These are phyloP conservation scores for Cercospora janseana DNA, from an alignment of 2,329 filamentous ascomycete genomes.

Conservation along the genomic window DNA sequence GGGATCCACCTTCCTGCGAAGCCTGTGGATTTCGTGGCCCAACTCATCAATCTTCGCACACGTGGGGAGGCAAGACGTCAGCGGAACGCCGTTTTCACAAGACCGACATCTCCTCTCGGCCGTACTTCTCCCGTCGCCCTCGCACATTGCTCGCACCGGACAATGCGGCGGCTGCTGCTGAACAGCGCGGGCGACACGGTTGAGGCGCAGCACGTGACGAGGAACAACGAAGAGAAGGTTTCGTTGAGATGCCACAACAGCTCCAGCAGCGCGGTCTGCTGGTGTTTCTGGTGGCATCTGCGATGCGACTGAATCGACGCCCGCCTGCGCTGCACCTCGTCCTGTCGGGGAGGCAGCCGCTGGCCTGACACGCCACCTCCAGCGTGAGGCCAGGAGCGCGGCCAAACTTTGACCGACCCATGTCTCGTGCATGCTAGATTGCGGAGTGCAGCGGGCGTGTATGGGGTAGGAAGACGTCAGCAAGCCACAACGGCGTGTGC, in stretches of 20 bases:
- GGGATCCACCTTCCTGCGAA: neutral
- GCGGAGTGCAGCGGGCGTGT: conserved; percentile 5
- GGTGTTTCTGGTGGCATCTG: neutral
- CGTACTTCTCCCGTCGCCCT: neutral
- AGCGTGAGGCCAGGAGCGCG: too few relatives aligned
- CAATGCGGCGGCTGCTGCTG: too few relatives aligned
- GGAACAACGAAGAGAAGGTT: conserved; percentile 1
- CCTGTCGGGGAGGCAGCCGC: too few relatives aligned
- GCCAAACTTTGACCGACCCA: neutral
- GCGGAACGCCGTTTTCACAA: neutral
- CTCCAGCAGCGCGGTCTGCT: neutral
- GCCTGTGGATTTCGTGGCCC: neutral
- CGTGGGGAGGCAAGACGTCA: neutral
- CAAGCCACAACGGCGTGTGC: conserved; percentile 1
- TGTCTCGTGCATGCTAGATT: neutral
- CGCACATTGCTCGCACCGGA: neutral
- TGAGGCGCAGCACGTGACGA: conserved; percentile 6
- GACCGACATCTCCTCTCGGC: neutral
- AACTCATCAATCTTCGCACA: neutral
- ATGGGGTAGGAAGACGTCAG: neutral
- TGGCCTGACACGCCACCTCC: too few relatives aligned
- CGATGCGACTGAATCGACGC: neutral
- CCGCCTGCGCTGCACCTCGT: neutral
- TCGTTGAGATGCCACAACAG: neutral
- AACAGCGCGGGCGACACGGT: neutral